These are phyloP conservation scores for Neoboletus subvelutipes DNA, from an alignment of 768 basidiomycete genomes.

Conservation along the genomic window DNA sequence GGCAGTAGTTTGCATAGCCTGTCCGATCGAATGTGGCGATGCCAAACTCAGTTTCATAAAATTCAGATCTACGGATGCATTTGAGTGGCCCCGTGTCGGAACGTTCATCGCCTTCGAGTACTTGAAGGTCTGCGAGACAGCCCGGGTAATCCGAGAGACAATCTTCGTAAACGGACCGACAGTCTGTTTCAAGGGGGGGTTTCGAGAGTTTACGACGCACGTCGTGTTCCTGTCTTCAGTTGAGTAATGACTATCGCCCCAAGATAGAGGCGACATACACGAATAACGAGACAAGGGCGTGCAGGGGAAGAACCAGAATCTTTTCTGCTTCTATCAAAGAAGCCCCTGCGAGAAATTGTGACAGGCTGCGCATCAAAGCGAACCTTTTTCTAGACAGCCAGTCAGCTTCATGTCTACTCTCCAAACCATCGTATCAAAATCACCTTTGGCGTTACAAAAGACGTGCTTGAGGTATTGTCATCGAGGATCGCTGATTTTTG, in stretches of 20 bases:
- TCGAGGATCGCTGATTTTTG: constrained; percentile 4
- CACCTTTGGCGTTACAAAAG: constrained; percentile 20
- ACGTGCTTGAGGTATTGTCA: constrained; percentile 7
- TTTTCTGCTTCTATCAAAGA: constrained; percentile 17
- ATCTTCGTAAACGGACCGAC: constrained; percentile 30
- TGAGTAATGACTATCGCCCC: not conserved
- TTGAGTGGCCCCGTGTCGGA: constrained; percentile 5
- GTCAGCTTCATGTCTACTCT: constrained; percentile 2
- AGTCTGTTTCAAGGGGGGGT: constrained; percentile 12
- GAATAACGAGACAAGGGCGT: constrained; percentile 30
- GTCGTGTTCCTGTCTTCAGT: constrained; percentile 14
- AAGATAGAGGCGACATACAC: constrained; percentile 16
- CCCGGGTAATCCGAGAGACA: constrained; percentile 23
- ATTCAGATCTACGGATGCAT: constrained; percentile 20
- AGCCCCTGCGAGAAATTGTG: constrained; percentile 19
- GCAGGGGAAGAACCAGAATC: constrained; percentile 14
- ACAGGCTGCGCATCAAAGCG: constrained; percentile 30
- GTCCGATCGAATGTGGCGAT: constrained; percentile 25
- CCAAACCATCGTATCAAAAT: not conserved
- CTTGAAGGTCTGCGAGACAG: constrained; percentile 18
- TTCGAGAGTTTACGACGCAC: not conserved
- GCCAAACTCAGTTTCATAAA: constrained; percentile 32
- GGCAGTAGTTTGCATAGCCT: constrained; percentile 28
- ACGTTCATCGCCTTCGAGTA: constrained; percentile 16
- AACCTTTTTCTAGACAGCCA: constrained; percentile 17